Evolutionary conservation across 139 green algal genomes (phyloP), one percentile per base, ranked within the genome.

Genomic region (Trebouxia sp.): DNA sequence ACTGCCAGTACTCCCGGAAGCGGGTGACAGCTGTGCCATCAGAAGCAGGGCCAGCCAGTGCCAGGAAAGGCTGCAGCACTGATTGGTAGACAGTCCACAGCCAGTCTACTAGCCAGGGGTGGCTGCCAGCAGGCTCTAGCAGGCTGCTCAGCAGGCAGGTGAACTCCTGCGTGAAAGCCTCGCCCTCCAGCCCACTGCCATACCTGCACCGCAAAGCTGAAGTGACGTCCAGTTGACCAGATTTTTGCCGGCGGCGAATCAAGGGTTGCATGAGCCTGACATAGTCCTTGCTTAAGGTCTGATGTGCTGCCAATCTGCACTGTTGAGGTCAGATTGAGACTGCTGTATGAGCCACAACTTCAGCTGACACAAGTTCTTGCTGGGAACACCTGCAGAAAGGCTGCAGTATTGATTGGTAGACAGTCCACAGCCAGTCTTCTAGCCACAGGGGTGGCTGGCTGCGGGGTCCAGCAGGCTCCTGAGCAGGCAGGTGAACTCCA

Each of bases 41-140:
- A 22, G 48, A 58, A 11, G 56, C 77, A 14, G 77, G 77, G 15
- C 77, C 77, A n/a, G 77, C 77, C 12, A 82, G 77, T n/a, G 37
- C 65, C 58, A 82, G 58, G 41, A 82, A 82, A n/a, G 77, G 77
- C n/a, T 82, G 77, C 56, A 82, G 56, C 53, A 51, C 56, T 38
- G 43, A 56, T 22, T 82, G 37, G 56, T 82, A 82, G 26, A 82
- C 39, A 11, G 20, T 30, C 77, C 77, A 82, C 0, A 76, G 39
- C 56, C 56, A 82, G 77, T 82, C 77, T 5, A 75, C 56, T 43
- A 82, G 26, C 77, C 77, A 82, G 3, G 77, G 41, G 42, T 75
- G 38, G 22, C 74, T 43, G 35, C 50, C 76, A 26, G 56, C 76
- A 15, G 76, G 51, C 50, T 72, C 51, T 24, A 81, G 53, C 35